phyloP scores from a whole-genome alignment of 2,329 filamentous ascomycete genomes.

The Calonectria ilicicola region DNA sequence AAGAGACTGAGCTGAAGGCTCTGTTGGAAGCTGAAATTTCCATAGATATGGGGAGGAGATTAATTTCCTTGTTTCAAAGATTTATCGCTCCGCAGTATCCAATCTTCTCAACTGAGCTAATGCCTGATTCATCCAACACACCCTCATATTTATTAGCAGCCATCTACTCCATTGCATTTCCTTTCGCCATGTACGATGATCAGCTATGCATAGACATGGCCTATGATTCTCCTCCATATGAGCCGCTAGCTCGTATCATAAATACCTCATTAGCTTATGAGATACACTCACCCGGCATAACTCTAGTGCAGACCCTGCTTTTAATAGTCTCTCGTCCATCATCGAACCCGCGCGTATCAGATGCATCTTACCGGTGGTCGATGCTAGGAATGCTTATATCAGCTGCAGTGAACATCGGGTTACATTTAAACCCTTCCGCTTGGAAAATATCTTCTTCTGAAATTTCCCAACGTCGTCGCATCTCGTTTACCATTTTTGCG shows the following conservation, averaged over 20 bases:
- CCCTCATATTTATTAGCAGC: constrained; percentile 25
- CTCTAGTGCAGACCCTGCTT: constrained; percentile 21
- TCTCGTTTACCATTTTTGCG: constrained; percentile 29
- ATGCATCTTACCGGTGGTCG: constrained; percentile 29
- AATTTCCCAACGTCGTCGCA: constrained; percentile 24
- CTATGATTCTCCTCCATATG: constrained; percentile 34
- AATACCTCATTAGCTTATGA: constrained; percentile 24
- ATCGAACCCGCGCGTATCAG: constrained; percentile 31
- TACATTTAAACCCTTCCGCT: constrained; percentile 27
- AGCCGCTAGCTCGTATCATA: constrained; percentile 26
- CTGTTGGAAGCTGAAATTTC: constrained; percentile 17
- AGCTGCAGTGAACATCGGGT: constrained; percentile 28
- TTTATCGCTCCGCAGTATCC: constrained; percentile 27
- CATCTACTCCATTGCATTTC: constrained; percentile 31
- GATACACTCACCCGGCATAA: constrained; percentile 29
- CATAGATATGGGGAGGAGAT: constrained; percentile 7
- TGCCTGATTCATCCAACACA: constrained; percentile 14
- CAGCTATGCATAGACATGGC: constrained; percentile 36
- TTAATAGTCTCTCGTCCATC: constrained; percentile 23
- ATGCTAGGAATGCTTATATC: constrained; percentile 28
- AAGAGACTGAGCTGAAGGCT: constrained; percentile 5
- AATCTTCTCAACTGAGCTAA: constrained; percentile 24
- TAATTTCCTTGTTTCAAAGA: constrained; percentile 22
- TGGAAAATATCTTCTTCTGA: constrained; percentile 30
- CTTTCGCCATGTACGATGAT: constrained; percentile 35